Evolutionary conservation across 331 rosid species (phyloP), one percentile per base, ranked within the genome.

Genomic region (Malus hybrid): DNA sequence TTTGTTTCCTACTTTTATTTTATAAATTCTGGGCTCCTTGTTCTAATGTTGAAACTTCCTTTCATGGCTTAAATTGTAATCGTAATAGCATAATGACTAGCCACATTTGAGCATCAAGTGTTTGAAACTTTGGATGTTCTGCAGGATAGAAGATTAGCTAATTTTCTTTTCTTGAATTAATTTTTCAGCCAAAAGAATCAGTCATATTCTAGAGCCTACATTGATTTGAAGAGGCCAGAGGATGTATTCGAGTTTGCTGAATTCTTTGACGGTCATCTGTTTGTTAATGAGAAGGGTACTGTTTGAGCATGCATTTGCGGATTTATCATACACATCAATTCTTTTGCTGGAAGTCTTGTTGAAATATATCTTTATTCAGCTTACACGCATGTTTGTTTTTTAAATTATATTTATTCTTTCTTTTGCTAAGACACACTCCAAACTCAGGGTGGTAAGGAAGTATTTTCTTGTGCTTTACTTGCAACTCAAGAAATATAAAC

Each of bases 271-370:
- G 92, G 98, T 19, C 98, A 86, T 61, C 83, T 88, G 77, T 93
- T 93, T 78, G 98, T 93, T 75, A 93, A 91, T 76, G 97, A 93
- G 80, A 89, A 86, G 81, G 97, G 97, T 92, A 69, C 46, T 32
- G 66, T 75, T 26, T 60, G 34, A 34, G 36, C 62, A 42, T 26
- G 70, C 2, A 46, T 66, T 30, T 57, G 77, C 73, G 32, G 63
- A 69, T 72, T 79, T 58, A 70, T 48, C 73, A 58, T 77, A 52
- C 72, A 66, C 73, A 36, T 63, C 28, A 48, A 33, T 73, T 55
- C 8, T 67, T 42, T 70, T 62, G 72, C 64, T 46, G 62, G 70
- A 68, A 30, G 48, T 68, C 15, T 52, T 65, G 28, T 15, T 29
- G 63, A 16, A 63, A 29, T 63, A 15, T 63, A 7, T 63, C 67